Conservation (phyloP, 768 basidiomycete genomes). For the Phlegmacium glaucopus region DNA sequence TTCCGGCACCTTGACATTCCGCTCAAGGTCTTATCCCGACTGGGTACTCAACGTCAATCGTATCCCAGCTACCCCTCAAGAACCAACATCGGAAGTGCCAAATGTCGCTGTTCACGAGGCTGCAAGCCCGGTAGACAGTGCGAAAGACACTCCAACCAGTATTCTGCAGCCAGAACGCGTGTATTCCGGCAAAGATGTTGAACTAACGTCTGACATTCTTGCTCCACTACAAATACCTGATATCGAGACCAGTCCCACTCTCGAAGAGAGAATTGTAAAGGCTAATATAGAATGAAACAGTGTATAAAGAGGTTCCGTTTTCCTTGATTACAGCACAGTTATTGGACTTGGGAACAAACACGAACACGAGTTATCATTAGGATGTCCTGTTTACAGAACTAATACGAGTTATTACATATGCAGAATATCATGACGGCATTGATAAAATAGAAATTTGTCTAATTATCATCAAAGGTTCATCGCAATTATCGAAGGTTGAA, state of each 20-base stretch:
- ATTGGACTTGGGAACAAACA: too few species aligned
- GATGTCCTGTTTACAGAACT: too few species aligned
- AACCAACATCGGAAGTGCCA: slow-evolving; percentile 3
- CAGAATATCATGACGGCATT: too few species aligned
- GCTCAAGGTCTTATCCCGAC: slow-evolving; percentile 35
- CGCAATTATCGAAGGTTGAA: neutral
- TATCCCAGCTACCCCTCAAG: slow-evolving; percentile 9
- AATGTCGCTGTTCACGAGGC: neutral
- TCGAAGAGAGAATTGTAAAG: too few species aligned
- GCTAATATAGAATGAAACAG: too few species aligned
- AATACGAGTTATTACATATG: too few species aligned
- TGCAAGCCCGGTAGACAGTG: neutral
- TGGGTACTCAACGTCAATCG: slow-evolving; percentile 34
- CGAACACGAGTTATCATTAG: too few species aligned
- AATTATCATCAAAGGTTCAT: neutral
- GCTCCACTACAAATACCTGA: too few species aligned
- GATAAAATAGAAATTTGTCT: neutral
- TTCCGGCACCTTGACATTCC: slow-evolving; percentile 39
- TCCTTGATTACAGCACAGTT: too few species aligned
- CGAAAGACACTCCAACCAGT: neutral
- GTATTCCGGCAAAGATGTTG: neutral
- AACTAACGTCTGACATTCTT: neutral
- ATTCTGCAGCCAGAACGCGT: neutral
- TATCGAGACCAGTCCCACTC: too few species aligned
- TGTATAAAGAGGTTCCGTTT: too few species aligned